Base-by-base conservation (phyloP, 768 basidiomycete genomes). In the Mycena vitilis region DNA sequence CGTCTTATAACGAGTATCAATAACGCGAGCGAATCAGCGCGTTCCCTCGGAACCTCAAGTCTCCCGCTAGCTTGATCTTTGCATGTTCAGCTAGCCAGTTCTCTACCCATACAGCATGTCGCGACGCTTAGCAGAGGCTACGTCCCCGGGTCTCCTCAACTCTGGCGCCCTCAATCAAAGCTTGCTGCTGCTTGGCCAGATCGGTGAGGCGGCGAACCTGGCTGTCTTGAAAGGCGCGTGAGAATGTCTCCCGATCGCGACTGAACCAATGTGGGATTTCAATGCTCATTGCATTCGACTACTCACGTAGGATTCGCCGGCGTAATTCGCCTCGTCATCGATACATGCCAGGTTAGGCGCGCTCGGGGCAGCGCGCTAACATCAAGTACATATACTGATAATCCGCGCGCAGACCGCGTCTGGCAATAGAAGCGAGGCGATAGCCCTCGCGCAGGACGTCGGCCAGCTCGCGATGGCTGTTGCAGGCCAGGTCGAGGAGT, bases 381-480 rank as follows among this genome's bases (percentile, higher is more conserved):
- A n/a, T n/a, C n/a, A n/a, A n/a, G n/a, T n/a, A n/a, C n/a, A 15
- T 30, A 30, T 30, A 30, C 30, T 30, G 30, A 30, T 30, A 42
- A 16, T 38, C 34, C 56, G n/a, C 40, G 42, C 53, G n/a, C 30
- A 73, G 72, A 68, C 59, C 25, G 69, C 72, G 40, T 58, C 66
- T 18, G 61, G 63, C 25, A 73, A 73, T 54, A 67, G 68, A 53
- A 34, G 47, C 5, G 72, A 73, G 47, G 45, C 69, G 2, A 53
- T n/a, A 23, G 68, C 72, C 60, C 69, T 73, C n/a, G 66, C 66
- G 10, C 52, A 61, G 37, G 72, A 73, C 48, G 52, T 70, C n/a
- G 72, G 63, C 1, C 42, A 56, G 34, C 63, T 73, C 3, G 69
- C 66, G 5, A 62, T 61, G 63, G 66, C 63, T 10, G 66, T 73